Base-by-base conservation (phyloP, 768 basidiomycete species). In the Boletus pseudo-olivaceus region DNA sequence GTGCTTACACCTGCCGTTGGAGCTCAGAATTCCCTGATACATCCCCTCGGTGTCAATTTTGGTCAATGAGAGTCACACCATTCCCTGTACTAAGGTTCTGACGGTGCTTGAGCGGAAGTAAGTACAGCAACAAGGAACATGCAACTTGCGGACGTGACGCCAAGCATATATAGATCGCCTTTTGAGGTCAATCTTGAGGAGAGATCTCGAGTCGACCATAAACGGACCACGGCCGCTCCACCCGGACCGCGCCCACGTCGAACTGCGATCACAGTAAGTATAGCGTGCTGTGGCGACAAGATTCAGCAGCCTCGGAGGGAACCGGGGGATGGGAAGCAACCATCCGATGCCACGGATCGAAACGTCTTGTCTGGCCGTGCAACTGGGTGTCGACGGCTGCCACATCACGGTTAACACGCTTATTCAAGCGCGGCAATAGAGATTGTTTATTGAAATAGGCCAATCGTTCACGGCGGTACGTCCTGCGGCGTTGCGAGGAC, bases 41-140 rank as follows among this genome's bases (percentile, higher is more conserved):
- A 26, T 47, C 27, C 17, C 33, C 12, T 23, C 11, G 26, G 41
- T 15, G 42, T 32, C 32, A 12, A n/a, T 19, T 19, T 32, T 37
- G 29, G 33, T 39, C 17, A 17, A 32, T 3, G 57, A 40, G 34
- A 43, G 33, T n/a, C 26, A 34, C n/a, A 12, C 10, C 19, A 19
- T 23, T 10, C 15, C 7, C 3, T 6, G 33, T n/a, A 11, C 15
- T n/a, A 29, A 45, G 41, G 15, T 5, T 45, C 39, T 33, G 43
- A 53, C 51, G 66, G 66, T 23, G 45, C 19, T 70, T 69, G 63
- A 62, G 63, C 66, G 66, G 66, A 59, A 40, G 53, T 65, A 46
- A 32, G 19, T 30, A 60, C 45, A 54, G n/a, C 26, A 26, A 29
- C 33, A 52, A 57, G 60, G 51, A 53, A 58, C 23, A 45, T 53